These are phyloP conservation scores for Cutaneotrichosporon cavernicola DNA, from an alignment of 1,284 basidiomycete species.

Conservation along the genomic window DNA sequence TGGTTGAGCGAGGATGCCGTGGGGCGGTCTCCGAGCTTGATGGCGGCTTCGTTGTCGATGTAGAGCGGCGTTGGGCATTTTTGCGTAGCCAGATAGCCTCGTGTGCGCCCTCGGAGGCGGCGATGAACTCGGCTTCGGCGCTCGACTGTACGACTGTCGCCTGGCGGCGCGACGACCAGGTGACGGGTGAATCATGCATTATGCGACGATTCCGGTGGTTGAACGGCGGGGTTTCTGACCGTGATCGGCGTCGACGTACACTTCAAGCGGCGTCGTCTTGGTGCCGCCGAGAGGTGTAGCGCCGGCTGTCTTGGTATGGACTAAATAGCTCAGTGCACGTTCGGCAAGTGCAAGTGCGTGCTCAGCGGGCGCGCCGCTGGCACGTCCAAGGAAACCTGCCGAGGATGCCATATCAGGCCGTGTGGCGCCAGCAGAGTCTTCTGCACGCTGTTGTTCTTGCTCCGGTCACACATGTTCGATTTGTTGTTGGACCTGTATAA, in stretches of 20 bases:
- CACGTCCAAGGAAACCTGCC: conserved; percentile 30
- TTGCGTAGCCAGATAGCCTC: conserved; percentile 53
- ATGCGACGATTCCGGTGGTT: conserved; percentile 53
- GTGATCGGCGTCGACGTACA: conserved; percentile 12
- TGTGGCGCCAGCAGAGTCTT: conserved; percentile 21
- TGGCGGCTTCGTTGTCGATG: conserved; percentile 53
- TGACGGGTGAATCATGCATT: conserved; percentile 41
- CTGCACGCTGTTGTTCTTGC: neutral
- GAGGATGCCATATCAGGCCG: conserved; percentile 40
- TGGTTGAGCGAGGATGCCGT: conserved; percentile 48
- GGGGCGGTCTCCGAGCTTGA: conserved; percentile 50
- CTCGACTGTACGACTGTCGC: conserved; percentile 49
- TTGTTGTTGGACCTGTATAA: neutral
- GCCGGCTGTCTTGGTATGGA: conserved; percentile 37
- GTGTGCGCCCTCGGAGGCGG: conserved; percentile 56
- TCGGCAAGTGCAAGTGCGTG: conserved; percentile 54
- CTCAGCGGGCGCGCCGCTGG: conserved; percentile 17
- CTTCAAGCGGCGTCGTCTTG: neutral
- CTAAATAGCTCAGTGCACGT: conserved; percentile 55
- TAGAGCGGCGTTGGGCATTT: too few relatives aligned
- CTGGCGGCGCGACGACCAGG: conserved; percentile 55
- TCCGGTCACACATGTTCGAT: neutral
- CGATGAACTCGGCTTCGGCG: conserved; percentile 56
- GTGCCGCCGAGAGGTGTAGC: conserved; percentile 41
- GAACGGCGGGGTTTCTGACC: conserved; percentile 30